These are phyloP conservation scores for Yamadazyma membranifaciens DNA, from an alignment of 1,139 yeast species.

Conservation along the genomic window DNA sequence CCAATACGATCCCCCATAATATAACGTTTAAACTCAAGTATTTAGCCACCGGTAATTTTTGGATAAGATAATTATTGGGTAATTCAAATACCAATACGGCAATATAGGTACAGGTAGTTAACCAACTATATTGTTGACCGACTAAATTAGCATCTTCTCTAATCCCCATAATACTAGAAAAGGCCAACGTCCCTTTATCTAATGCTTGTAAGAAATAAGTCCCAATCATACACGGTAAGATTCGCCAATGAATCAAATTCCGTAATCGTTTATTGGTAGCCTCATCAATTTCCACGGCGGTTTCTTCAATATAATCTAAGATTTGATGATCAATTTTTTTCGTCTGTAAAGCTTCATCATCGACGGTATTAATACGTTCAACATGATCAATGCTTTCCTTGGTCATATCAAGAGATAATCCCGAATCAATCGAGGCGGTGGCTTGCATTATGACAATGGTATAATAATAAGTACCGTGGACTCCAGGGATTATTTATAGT, in stretches of 20 bases:
- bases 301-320: constrained; percentile 20
- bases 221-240: constrained; percentile 36
- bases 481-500: too few species aligned
- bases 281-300: constrained; percentile 22
- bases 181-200: constrained; percentile 45
- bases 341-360: constrained; percentile 12
- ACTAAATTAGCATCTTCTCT: constrained; percentile 24
- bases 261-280: constrained; percentile 20
- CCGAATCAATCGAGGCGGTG: background rate
- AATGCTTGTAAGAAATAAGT: constrained; percentile 45
- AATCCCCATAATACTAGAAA: constrained; percentile 54
- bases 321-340: constrained; percentile 19
- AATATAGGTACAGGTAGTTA: constrained; percentile 42
- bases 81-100: constrained; percentile 50
- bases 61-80: constrained; percentile 36
- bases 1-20: constrained; percentile 43
- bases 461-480: too few species aligned
- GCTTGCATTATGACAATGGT: background rate
- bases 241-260: constrained; percentile 19
- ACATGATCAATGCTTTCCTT: constrained; percentile 12
- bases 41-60: constrained; percentile 37
- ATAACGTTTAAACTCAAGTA: constrained; percentile 33
- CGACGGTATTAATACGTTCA: constrained; percentile 12
- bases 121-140: constrained; percentile 39
- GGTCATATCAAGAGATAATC: background rate